Percentiles rank a stretch among this genome's conserved stretches.
Evolutionary conservation across 148 eudicot genomes (phyloP).

Genomic region (Rhododendron vialii): DNA sequence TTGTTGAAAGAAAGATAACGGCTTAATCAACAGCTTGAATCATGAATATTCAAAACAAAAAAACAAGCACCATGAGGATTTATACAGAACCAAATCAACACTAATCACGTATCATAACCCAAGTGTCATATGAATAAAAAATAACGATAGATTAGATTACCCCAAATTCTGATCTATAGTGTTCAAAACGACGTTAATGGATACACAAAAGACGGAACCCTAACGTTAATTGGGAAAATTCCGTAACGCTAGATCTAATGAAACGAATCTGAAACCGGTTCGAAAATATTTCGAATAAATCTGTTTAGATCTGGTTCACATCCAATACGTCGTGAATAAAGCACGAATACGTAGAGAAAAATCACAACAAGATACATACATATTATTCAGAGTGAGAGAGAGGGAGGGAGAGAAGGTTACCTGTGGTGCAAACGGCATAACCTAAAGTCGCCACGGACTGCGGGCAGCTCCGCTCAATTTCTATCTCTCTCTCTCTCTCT

Average conservation of each 20-base stretch:
- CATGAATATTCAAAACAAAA: not conserved
- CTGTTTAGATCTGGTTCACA: not conserved
- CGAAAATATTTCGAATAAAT: slow-evolving; percentile 2
- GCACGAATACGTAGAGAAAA: not conserved
- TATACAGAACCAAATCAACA: not conserved
- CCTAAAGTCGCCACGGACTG: slow-evolving; percentile 43
- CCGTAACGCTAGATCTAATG: slow-evolving; percentile 3
- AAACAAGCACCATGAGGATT: not conserved
- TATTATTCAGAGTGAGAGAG: not conserved
- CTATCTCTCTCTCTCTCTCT: not conserved
- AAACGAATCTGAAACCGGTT: not conserved
- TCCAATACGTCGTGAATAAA: not conserved
- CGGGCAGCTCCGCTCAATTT: not conserved
- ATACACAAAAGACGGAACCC: not conserved
- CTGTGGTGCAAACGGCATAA: slow-evolving; percentile 60
- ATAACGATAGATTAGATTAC: not conserved
- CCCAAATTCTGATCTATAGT: not conserved
- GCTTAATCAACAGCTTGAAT: not conserved
- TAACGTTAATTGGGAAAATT: not conserved
- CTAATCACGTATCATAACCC: not conserved
- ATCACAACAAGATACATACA: not conserved
- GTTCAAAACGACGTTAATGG: not conserved
- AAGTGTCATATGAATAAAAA: not conserved
- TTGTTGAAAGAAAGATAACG: not conserved
- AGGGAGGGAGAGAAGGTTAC: slow-evolving; percentile 3